Base-by-base conservation (phyloP, 192 early-diverging fungal genomes). In the Gryganskiella cystojenkinii region DNA sequence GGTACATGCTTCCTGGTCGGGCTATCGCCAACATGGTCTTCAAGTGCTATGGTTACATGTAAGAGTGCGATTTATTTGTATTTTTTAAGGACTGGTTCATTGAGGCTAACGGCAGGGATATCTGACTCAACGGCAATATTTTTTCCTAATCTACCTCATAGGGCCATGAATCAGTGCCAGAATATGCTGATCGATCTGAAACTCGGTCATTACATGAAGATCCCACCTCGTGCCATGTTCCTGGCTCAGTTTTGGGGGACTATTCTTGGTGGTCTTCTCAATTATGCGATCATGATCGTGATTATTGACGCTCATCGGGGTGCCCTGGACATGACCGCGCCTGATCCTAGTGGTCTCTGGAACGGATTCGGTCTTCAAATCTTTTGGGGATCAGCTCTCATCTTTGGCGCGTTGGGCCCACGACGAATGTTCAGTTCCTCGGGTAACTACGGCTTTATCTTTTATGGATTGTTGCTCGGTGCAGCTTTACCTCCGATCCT, bases 321-420 rank as follows among this genome's bases (percentile, higher is more conserved):
- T 19, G 65, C 24, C 53, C 51, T 74, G 40, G 71, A 74, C 50
- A 63, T 62, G 13, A 74, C 83, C 0, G 27, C 34, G 27, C 25
- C 33, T 25, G 81, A 82, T 58, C 81, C 81, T 4, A 71, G 43
- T 43, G 74, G 81, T 40, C 74, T 84, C 19, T 86, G 72, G 51
- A 81, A 75, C 28, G 85, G 85, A 31, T 56, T 64, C 28, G 71
- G 57, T 34, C 71, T 78, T 53, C 54, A 50, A 3, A 80, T 81
- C 43, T 92, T 92, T 53, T 86, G 81, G 80, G 82, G 81, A 43
- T 88, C 85, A 22, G 86, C 80, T 31, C 80, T 85, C 28, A 88
- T 94, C 58, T 94, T 90, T 87, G 92, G 92, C 17, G 82, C 87
- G 8, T 88, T 92, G 56, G 89, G 89, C 24, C 90, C 91, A 10